Percentiles rank a stretch among this genome's conserved stretches.
These are phyloP conservation scores for Schoenoplectus triqueter DNA, from an alignment of 202 grass and related monocot species.

Conservation along the genomic window DNA sequence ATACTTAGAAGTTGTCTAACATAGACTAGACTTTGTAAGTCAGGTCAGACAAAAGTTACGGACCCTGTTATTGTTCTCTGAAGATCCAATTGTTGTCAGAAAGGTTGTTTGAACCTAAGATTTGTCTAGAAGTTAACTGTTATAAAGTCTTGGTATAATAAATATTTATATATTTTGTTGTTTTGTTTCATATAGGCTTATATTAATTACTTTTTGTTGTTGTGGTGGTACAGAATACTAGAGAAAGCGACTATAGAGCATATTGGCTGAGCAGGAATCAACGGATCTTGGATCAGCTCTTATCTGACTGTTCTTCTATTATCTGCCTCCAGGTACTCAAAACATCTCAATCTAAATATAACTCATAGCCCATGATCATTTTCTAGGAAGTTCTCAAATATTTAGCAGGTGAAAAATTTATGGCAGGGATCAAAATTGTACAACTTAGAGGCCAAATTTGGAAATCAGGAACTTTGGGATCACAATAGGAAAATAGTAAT, in stretches of 20 bases:
- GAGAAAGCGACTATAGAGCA: slow-evolving; percentile 72
- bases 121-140: background rate
- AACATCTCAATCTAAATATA: background rate
- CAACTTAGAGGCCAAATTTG: slow-evolving; percentile 8
- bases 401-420: background rate
- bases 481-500: background rate
- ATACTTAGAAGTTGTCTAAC: background rate
- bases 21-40: background rate
- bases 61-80: background rate
- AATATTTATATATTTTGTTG: background rate
- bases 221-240: slow-evolving; percentile 54
- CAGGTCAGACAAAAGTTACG: background rate
- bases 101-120: background rate
- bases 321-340: slow-evolving; percentile 73
- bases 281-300: slow-evolving; percentile 74
- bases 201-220: slow-evolving; percentile 33
- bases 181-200: background rate
- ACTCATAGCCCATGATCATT: background rate
- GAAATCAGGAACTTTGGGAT: background rate
- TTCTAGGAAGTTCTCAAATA: background rate
- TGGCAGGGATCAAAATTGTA: slow-evolving; percentile 26
- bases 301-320: slow-evolving; percentile 64
- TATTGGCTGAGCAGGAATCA: slow-evolving; percentile 80
- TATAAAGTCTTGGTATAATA: background rate
- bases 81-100: background rate